Conservation (phyloP, 1,284 basidiomycete genomes). For the Takashimella tepidaria region DNA sequence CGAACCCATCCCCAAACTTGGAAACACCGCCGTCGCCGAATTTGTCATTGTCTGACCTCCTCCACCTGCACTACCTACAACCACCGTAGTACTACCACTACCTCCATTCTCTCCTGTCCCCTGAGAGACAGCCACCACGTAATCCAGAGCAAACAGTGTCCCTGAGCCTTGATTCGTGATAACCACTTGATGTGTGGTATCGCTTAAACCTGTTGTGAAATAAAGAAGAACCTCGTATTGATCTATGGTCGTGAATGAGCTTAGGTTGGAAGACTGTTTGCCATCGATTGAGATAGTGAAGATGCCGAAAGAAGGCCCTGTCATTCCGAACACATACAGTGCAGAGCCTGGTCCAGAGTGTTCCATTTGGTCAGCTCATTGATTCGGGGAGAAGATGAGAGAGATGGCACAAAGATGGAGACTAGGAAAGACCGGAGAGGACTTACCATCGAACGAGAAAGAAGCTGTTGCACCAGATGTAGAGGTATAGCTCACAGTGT, state of each 20-base stretch:
- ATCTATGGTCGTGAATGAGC: conserved; percentile 20
- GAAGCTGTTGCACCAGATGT: conserved; percentile 16
- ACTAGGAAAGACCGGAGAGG: neutral
- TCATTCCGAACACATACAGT: conserved; percentile 31
- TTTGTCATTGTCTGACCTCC: neutral
- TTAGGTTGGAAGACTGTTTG: conserved; percentile 15
- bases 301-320: conserved; percentile 26
- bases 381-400: no score
- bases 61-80: neutral
- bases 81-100: neutral
- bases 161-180: conserved; percentile 26
- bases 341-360: conserved; percentile 28
- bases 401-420: neutral
- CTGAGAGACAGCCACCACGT: conserved; percentile 18
- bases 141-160: conserved; percentile 27
- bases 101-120: no score
- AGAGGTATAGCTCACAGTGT: conserved; percentile 31
- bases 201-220: conserved; percentile 17
- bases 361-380: no score
- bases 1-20: conserved; percentile 1
- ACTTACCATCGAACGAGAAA: conserved; percentile 24
- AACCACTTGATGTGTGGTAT: conserved; percentile 12
- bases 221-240: conserved; percentile 27
- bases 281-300: conserved; percentile 22
- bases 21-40: conserved; percentile 4